These are phyloP conservation scores for Microdochium trichocladiopsis DNA, from an alignment of 2,329 filamentous ascomycete species.

Conservation along the genomic window DNA sequence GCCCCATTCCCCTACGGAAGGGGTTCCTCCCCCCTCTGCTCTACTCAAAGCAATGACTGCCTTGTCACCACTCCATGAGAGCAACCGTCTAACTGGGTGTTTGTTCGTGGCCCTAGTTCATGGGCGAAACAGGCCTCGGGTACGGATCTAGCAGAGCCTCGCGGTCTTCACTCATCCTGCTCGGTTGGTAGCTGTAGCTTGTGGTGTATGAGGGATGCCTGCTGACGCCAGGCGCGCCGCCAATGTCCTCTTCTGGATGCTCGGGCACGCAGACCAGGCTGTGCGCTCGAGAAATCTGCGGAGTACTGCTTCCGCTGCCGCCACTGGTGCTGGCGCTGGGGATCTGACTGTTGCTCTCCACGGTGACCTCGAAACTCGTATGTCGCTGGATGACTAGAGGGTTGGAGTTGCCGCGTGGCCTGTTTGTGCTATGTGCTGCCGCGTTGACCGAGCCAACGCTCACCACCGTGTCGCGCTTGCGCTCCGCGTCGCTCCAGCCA, in stretches of 20 bases:
- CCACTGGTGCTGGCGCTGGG: neutral
- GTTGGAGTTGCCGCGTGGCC: slow-evolving; percentile 12
- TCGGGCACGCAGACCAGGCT: slow-evolving; percentile 21
- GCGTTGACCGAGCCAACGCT: slow-evolving; percentile 9
- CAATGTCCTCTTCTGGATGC: slow-evolving; percentile 15
- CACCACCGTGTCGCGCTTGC: slow-evolving; percentile 7
- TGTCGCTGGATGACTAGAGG: slow-evolving; percentile 8
- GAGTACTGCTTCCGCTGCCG: neutral
- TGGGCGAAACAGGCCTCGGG: neutral
- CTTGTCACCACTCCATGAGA: too few species aligned
- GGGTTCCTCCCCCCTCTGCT: too few species aligned
- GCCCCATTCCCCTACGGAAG: too few species aligned
- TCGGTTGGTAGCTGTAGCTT: neutral
- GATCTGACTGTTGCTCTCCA: slow-evolving; percentile 3
- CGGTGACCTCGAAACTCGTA: slow-evolving; percentile 15
- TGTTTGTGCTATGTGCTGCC: slow-evolving; percentile 6
- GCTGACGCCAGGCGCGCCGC: neutral
- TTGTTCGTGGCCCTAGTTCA: neutral
- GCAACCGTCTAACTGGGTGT: too few species aligned
- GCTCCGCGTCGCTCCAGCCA: slow-evolving; percentile 13
- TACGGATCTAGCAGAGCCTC: neutral
- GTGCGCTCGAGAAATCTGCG: slow-evolving; percentile 8
- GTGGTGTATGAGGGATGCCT: neutral
- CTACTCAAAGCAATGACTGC: too few species aligned
- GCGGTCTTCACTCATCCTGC: neutral